Percentiles rank a stretch among this genome's conserved stretches.
Conservation (phyloP, 345 rosid species). For the Citrus inodora region DNA sequence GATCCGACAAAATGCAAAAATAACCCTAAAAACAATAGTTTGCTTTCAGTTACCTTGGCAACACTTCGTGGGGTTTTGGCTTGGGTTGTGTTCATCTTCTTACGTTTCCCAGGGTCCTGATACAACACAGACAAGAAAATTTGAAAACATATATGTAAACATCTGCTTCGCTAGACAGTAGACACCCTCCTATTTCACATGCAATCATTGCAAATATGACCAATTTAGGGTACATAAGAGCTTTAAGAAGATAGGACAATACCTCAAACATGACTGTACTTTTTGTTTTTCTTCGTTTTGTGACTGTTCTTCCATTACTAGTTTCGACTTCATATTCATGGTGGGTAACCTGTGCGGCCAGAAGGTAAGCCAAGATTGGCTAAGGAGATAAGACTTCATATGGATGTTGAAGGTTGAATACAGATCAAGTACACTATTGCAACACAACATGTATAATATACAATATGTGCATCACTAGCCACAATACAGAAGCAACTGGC, state of each 20-base stretch:
- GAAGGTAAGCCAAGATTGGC: slow-evolving; percentile 1
- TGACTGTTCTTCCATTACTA: slow-evolving; percentile 53
- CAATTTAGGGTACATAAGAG: not conserved
- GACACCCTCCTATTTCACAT: not conserved
- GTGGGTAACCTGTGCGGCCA: slow-evolving; percentile 53
- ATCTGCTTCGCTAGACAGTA: not conserved
- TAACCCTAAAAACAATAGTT: not conserved
- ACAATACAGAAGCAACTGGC: slow-evolving; percentile 23
- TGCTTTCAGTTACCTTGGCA: slow-evolving; percentile 43
- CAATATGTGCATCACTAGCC: not conserved
- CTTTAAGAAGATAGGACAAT: slow-evolving; percentile 8
- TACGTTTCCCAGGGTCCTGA: slow-evolving; percentile 64
- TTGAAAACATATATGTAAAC: slow-evolving; percentile 5
- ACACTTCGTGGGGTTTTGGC: slow-evolving; percentile 40
- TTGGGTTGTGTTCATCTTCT: slow-evolving; percentile 51
- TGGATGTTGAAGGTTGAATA: not conserved
- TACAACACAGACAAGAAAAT: slow-evolving; percentile 13
- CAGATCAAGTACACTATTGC: not conserved
- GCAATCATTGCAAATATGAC: not conserved
- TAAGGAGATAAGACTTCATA: slow-evolving; percentile 1
- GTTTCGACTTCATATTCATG: slow-evolving; percentile 77
- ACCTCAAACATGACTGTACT: slow-evolving; percentile 81
- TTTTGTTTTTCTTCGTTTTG: slow-evolving; percentile 66
- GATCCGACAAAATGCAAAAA: not conserved
- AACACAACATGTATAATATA: not conserved